Conservation (phyloP, 495 filamentous ascomycete species). For the Rostrohypoxylon terebratum region DNA sequence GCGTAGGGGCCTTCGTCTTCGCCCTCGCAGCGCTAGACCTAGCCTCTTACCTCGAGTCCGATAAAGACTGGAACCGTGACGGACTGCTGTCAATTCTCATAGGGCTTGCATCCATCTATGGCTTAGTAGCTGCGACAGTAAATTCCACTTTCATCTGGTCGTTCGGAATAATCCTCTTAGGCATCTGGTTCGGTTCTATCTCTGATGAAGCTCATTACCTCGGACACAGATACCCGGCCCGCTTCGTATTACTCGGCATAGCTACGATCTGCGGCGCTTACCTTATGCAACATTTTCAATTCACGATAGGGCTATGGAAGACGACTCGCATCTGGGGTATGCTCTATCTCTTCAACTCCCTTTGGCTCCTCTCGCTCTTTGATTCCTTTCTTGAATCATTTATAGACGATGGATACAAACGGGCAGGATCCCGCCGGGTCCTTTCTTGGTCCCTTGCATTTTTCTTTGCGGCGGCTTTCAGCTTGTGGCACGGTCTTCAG, state of each 20-base stretch:
- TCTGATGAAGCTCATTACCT: background rate
- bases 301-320: constrained; percentile 1
- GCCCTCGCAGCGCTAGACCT: constrained; percentile 9
- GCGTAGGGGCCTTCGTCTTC: constrained; percentile 10
- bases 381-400: background rate
- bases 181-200: background rate
- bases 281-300: constrained; percentile 7
- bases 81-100: background rate
- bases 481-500: constrained; percentile 2
- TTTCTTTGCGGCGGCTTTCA: background rate
- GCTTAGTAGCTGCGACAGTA: background rate
- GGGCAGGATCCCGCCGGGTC: background rate
- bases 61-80: background rate
- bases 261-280: background rate
- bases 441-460: background rate
- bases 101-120: constrained; percentile 6
- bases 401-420: background rate
- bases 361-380: constrained; percentile 4
- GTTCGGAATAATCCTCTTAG: constrained; percentile 7
- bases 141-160: constrained; percentile 22
- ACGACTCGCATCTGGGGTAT: constrained; percentile 10
- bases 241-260: constrained; percentile 9
- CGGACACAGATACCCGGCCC: background rate
- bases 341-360: background rate
- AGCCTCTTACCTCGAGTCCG: background rate